Conservation (phyloP, 2,329 filamentous ascomycete genomes). For the Lasiodiplodia sp. region DNA sequence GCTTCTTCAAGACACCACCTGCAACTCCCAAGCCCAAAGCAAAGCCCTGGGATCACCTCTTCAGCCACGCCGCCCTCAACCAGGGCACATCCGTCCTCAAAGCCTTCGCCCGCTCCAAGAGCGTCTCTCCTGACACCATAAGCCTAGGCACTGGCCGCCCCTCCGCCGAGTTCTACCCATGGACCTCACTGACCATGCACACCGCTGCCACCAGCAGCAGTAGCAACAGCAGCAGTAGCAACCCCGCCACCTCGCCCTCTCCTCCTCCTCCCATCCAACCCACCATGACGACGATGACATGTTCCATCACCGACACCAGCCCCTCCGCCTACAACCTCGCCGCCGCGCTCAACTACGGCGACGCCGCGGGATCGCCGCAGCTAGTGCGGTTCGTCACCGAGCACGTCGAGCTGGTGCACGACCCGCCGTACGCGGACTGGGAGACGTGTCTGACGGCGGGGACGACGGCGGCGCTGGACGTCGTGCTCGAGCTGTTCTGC, state of each 20-base stretch:
- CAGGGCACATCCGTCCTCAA: not conserved
- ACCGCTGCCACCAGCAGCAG: not conserved
- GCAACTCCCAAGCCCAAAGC: not conserved
- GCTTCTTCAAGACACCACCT: not conserved
- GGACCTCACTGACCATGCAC: constrained; percentile 27
- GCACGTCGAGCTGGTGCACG: constrained; percentile 40
- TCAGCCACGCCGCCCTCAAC: not conserved
- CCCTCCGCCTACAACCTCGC: constrained; percentile 34
- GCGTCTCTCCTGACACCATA: not conserved
- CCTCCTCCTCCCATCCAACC: too few relatives aligned
- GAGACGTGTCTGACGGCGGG: constrained; percentile 40
- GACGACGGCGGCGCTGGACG: constrained; percentile 42
- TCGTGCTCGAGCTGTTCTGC: constrained; percentile 40
- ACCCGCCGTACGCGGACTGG: constrained; percentile 44
- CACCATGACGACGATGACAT: constrained; percentile 4
- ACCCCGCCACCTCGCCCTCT: not conserved
- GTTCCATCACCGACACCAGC: constrained; percentile 8
- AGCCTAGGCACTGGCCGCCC: constrained; percentile 28
- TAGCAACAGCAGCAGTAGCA: not conserved
- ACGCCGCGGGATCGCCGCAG: constrained; percentile 37
- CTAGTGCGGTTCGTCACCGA: constrained; percentile 40
- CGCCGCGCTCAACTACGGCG: constrained; percentile 39
- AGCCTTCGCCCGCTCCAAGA: not conserved
- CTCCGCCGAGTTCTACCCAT: constrained; percentile 31
- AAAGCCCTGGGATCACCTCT: not conserved